Evolutionary conservation across 306 rosid genomes (phyloP).

Genomic region (Erythrophleum fordii): DNA sequence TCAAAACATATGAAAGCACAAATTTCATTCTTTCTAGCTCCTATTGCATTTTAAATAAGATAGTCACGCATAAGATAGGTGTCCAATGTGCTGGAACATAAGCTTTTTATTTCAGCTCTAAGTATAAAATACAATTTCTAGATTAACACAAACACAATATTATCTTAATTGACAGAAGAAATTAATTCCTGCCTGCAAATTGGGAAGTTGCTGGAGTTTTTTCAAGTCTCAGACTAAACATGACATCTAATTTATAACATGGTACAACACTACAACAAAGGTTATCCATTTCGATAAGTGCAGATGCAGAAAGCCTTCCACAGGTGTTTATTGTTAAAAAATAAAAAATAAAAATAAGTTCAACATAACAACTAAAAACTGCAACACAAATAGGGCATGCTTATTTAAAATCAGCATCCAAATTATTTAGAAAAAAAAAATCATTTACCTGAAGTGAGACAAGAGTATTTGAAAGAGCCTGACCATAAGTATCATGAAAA

Average conservation of each 20-base stretch:
- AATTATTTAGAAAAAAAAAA: not conserved
- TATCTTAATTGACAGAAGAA: conserved; percentile 11
- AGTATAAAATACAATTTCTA: not conserved
- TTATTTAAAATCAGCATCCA: conserved; percentile 18
- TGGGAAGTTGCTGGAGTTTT: conserved; percentile 23
- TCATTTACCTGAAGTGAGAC: conserved; percentile 78
- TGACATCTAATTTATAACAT: not conserved
- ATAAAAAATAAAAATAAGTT: not conserved
- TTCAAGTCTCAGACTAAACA: conserved; percentile 3
- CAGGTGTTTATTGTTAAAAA: not conserved
- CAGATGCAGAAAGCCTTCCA: not conserved
- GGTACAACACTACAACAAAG: conserved; percentile 8
- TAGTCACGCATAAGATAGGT: not conserved
- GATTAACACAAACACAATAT: conserved; percentile 20
- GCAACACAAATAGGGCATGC: not conserved
- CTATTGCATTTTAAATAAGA: not conserved
- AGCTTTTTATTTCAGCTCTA: not conserved
- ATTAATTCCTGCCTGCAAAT: conserved; percentile 1
- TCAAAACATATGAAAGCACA: conserved; percentile 2
- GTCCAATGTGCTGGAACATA: not conserved
- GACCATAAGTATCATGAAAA: conserved; percentile 97
- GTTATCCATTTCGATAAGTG: conserved; percentile 20
- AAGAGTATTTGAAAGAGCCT: conserved; percentile 86
- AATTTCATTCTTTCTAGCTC: conserved; percentile 13
- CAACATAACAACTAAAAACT: not conserved